Evolutionary conservation across 176 grass and related monocot species (phyloP), one percentile per base, ranked within the genome.

Genomic region (Musa itinerans): DNA sequence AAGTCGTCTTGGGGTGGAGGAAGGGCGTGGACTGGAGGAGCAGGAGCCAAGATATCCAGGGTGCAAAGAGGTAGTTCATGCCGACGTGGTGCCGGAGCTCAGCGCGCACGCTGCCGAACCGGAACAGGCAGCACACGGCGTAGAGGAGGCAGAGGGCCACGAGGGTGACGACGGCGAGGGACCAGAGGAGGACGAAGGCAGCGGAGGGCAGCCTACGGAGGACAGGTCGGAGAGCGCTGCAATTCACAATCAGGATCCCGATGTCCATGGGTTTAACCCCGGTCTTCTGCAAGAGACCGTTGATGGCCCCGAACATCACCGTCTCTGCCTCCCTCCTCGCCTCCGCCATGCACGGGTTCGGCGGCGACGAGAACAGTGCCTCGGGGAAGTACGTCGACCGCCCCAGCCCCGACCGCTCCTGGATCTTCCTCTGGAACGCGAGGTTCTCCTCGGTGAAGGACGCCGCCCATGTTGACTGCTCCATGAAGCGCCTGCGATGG

Each of bases 311-410:
- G 63, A 97, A 97, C 93, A 97, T 93, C 54, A 97, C 88, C 52
- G 71, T 82, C 87, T 93, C 90, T 0, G 90, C 93, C 82, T 97
- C 93, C 27, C 80, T 82, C 49, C 93, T 76, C 1, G 93, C 93
- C 86, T 97, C 93, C 14, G 88, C 93, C 90, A 97, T 88, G 88
- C 90, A 97, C 54, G 93, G 90, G 79, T 85, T 86, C 1, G 90
- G 90, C 22, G 93, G 90, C 9, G 67, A 71, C 79, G 83, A 85
- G 52, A 89, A 59, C 72, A 97, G 81, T 0, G 93, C 93, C 1
- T 19, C 8, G 2, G 93, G 93, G 74, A 97, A 89, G 82, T 87
- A 97, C 0, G 93, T 93, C 3, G 22, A 66, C 66, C 90, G 90
- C 0, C 93, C 93, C 0, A 97, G 78, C 9, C 93, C 93, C 0